Percentiles rank a stretch among this genome's conserved stretches.
Evolutionary conservation across 257 asterid genomes (phyloP).

Genomic region (Solanum pimpinellifolium): DNA sequence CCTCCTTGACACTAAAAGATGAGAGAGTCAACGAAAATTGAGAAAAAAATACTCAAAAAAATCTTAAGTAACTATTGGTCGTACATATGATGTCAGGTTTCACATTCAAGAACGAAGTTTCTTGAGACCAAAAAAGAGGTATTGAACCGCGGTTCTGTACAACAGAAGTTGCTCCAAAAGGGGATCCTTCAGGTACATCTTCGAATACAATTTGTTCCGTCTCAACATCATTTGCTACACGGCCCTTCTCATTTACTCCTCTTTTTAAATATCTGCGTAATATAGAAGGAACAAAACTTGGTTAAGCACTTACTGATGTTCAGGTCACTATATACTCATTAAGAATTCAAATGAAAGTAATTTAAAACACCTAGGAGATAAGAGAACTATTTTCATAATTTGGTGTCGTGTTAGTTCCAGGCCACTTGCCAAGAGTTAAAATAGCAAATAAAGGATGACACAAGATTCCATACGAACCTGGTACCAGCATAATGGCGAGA

Average conservation of each 20-base stretch:
- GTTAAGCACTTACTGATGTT: background rate
- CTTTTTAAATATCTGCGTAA: slow-evolving; percentile 60
- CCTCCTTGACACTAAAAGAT: slow-evolving; percentile 62
- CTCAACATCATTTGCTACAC: slow-evolving; percentile 96
- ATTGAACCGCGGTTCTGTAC: slow-evolving; percentile 94
- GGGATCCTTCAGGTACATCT: slow-evolving; percentile 43
- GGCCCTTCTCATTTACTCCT: slow-evolving; percentile 89
- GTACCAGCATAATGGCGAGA: slow-evolving; percentile 99
- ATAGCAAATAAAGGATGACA: background rate
- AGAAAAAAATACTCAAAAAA: background rate
- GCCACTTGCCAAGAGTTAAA: background rate
- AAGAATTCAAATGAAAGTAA: background rate
- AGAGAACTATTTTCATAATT: background rate
- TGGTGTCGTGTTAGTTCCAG: background rate
- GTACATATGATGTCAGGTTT: slow-evolving; percentile 85
- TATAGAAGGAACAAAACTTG: background rate
- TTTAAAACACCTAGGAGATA: background rate
- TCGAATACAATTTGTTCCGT: slow-evolving; percentile 88
- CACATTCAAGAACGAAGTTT: slow-evolving; percentile 65
- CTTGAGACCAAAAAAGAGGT: slow-evolving; percentile 98
- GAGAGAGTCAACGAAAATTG: slow-evolving; percentile 2
- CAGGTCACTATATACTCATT: background rate
- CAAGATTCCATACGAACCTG: slow-evolving; percentile 33
- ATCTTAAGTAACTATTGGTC: slow-evolving; percentile 2
- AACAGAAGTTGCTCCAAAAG: slow-evolving; percentile 53